Evolutionary conservation across 2,329 filamentous ascomycete species (phyloP).

Genomic region (Monosporascus sp.): DNA sequence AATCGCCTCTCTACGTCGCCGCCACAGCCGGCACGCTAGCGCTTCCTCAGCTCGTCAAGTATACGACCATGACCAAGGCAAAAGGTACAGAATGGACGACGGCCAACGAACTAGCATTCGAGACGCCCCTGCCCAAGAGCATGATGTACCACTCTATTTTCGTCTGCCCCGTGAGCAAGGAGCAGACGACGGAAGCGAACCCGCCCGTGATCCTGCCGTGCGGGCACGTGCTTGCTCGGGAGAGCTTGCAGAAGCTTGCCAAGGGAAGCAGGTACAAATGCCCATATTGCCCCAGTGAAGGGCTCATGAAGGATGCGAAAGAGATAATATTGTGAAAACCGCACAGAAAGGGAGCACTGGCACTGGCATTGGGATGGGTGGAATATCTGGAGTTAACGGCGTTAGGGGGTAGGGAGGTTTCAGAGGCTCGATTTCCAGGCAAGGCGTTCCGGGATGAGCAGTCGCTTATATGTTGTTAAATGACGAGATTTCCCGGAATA

Average conservation of each 20-base stretch:
- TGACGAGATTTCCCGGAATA: too few species aligned
- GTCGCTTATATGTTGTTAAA: too few species aligned
- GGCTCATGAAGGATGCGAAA: conserved; percentile 68
- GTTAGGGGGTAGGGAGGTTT: too few species aligned
- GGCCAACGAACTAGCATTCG: conserved; percentile 79
- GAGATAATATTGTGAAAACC: conserved; percentile 59
- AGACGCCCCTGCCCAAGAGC: conserved; percentile 54
- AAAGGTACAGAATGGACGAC: conserved; percentile 95
- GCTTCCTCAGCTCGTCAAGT: conserved; percentile 81
- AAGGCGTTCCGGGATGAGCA: too few species aligned
- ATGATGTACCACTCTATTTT: conserved; percentile 92
- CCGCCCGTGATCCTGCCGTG: conserved; percentile 97
- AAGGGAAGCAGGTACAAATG: conserved; percentile 87
- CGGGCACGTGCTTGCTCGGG: conserved; percentile 86
- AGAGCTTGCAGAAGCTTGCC: conserved; percentile 72
- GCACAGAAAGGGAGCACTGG: too few species aligned
- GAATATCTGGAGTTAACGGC: too few species aligned
- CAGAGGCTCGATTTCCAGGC: too few species aligned
- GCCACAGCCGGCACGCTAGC: conserved; percentile 90
- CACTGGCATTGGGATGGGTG: too few species aligned
- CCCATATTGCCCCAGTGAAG: conserved; percentile 89
- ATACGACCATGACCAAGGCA: conserved; percentile 79
- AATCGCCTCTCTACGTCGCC: conserved; percentile 89
- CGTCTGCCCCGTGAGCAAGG: conserved; percentile 94
- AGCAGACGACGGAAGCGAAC: conserved; percentile 88